Percentiles rank a stretch among this genome's conserved stretches.
Conservation (phyloP, 129 eudicot genomes). For the Helianthus annuus region DNA sequence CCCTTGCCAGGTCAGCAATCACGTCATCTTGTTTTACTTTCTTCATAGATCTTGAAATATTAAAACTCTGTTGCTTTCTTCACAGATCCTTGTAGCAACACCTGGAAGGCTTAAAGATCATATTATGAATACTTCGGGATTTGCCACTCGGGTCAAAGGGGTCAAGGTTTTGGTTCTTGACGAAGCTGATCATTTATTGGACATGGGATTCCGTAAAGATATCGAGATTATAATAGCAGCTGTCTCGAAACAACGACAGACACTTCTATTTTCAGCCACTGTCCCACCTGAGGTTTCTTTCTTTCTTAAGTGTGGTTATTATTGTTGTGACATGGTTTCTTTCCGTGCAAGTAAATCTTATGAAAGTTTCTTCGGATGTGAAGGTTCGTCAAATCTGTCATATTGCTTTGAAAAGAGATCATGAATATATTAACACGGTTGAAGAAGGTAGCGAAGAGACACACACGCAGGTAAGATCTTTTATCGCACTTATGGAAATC, state of each 20-base stretch:
- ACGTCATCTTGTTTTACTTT: background rate
- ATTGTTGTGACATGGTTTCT: constrained; percentile 5
- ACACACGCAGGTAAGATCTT: constrained; percentile 69
- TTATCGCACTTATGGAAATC: background rate
- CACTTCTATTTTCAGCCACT: constrained; percentile 95
- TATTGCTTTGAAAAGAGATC: constrained; percentile 91
- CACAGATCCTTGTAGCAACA: constrained; percentile 94
- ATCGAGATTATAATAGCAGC: constrained; percentile 90
- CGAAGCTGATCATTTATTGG: constrained; percentile 97
- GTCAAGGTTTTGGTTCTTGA: constrained; percentile 94
- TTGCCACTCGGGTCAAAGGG: constrained; percentile 83
- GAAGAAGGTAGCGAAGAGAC: constrained; percentile 89
- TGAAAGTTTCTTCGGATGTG: constrained; percentile 12
- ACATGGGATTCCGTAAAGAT: constrained; percentile 98
- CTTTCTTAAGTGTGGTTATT: constrained; percentile 23
- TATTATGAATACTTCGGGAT: constrained; percentile 90
- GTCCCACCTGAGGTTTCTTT: constrained; percentile 82
- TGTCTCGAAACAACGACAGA: constrained; percentile 90
- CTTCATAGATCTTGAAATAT: constrained; percentile 66
- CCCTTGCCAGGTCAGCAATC: constrained; percentile 79
- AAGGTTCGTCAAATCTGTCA: constrained; percentile 97
- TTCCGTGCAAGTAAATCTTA: constrained; percentile 10
- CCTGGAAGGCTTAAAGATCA: constrained; percentile 99
- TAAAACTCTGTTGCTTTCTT: background rate
- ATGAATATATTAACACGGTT: constrained; percentile 83